A percentile compares a stretch with the other conserved stretches of the same genome.
Conservation (phyloP, 169 alveolate species). For the Cytauxzoon felis region DNA sequence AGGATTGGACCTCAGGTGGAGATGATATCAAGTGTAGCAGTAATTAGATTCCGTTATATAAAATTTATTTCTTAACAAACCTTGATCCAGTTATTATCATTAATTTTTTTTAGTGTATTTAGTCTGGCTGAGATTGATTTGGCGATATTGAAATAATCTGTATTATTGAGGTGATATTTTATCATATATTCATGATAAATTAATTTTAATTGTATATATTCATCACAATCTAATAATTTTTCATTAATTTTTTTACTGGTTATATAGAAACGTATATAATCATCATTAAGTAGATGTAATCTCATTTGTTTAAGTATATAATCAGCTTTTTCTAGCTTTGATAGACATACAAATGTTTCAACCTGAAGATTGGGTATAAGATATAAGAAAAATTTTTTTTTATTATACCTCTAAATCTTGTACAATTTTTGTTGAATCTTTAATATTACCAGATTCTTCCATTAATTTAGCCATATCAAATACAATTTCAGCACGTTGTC, state of each 20-base stretch:
- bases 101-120: constrained; percentile 10
- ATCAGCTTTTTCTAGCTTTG: constrained; percentile 62
- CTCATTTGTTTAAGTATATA: constrained; percentile 75
- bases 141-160: constrained; percentile 60
- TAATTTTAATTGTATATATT: constrained; percentile 44
- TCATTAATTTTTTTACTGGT: constrained; percentile 70
- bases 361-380: constrained; percentile 34
- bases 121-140: constrained; percentile 37
- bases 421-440: constrained; percentile 64
- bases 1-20: too few relatives aligned
- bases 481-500: constrained; percentile 67
- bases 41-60: too few relatives aligned
- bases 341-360: constrained; percentile 68
- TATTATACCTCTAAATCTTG: constrained; percentile 61
- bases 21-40: neutral
- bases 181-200: constrained; percentile 70
- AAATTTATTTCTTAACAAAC: neutral
- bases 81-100: constrained; percentile 3
- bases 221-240: constrained; percentile 47
- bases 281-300: constrained; percentile 62
- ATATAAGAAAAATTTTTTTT: neutral
- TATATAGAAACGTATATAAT: constrained; percentile 68
- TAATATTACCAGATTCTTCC: constrained; percentile 67
- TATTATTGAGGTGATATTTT: constrained; percentile 64
- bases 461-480: constrained; percentile 59